Base-by-base conservation (phyloP, 179 eudicot species). In the Beta lomatogona region DNA sequence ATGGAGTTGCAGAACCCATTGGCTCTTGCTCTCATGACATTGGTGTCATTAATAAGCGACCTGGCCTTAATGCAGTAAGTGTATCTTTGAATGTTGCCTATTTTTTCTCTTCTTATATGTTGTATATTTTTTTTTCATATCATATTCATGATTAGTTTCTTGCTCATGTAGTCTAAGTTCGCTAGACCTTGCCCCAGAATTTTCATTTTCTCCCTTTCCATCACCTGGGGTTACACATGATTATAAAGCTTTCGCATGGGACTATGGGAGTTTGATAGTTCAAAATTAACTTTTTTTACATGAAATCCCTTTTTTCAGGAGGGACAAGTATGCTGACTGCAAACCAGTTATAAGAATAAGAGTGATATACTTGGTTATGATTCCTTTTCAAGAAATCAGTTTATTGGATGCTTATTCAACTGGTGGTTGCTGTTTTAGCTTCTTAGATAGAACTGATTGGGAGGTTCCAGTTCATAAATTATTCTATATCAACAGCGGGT, bases 1-100 rank as follows among this genome's bases (percentile, higher is more conserved):
- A 84, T 66, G 71, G 72, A 59, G 81, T 81, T 69, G 81, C 76
- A 31, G 90, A 82, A 68, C 81, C 85, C n/a, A 55, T 78, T 31
- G 71, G 75, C 68, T 73, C 78, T 19, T 48, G 80, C 73, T 79
- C 81, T 80, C 75, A 61, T 69, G 88, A 86, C 75, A 60, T 83
- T 53, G 69, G 79, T 50, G 84, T 80, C 53, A 70, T 77, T 72
- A 76, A 64, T 66, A 81, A 74, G 66, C 82, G 68, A 61, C 87
- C 85, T 68, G 75, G 76, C 75, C 73, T 61, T 78, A 73, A 57
- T 79, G 77, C 41, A 69, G 90, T 88, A 88, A 88, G 90, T 88
- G 72, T 45, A 59, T 28, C 25, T 44, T 25, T 22, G 16, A 48
- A 25, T 16, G 12, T 52, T 60, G 45, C 78, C 48, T 52, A 31